Conservation (phyloP, 352 stramenopile species). For the Globisporangium ultimum region DNA sequence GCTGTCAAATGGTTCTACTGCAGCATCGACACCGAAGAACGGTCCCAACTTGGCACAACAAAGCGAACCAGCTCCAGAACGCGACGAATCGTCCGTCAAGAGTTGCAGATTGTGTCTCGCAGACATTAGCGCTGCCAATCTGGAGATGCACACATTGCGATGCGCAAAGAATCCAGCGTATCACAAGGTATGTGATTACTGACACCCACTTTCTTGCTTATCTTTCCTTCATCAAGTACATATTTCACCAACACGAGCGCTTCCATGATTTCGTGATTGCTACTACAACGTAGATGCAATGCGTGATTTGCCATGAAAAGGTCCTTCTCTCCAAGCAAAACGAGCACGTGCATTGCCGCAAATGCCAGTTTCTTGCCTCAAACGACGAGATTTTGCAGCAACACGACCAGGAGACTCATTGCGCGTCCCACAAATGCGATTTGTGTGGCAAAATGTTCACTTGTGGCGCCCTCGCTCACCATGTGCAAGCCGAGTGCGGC, state of each 20-base stretch:
- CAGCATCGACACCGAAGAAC: background rate
- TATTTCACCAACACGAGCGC: too few relatives aligned
- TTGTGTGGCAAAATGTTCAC: slow-evolving; percentile 31
- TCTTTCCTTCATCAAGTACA: background rate
- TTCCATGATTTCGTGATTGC: too few relatives aligned
- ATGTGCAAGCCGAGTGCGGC: slow-evolving; percentile 20
- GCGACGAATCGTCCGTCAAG: background rate
- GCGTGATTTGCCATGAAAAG: slow-evolving; percentile 27
- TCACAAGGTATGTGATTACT: slow-evolving; percentile 34
- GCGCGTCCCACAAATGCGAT: slow-evolving; percentile 17
- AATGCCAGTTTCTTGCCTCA: slow-evolving; percentile 24
- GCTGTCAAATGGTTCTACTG: too few relatives aligned
- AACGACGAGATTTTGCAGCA: slow-evolving; percentile 11
- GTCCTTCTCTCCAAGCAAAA: slow-evolving; percentile 25
- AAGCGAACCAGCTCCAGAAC: background rate
- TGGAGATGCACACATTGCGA: slow-evolving; percentile 39
- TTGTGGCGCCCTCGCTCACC: slow-evolving; percentile 14
- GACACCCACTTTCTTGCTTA: background rate
- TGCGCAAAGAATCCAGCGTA: slow-evolving; percentile 43
- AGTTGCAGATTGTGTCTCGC: slow-evolving; percentile 31
- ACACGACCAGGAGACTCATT: slow-evolving; percentile 23
- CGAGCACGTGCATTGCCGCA: slow-evolving; percentile 37
- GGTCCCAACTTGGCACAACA: too few relatives aligned
- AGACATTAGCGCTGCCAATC: slow-evolving; percentile 24
- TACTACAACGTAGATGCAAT: slow-evolving; percentile 29